Evolutionary conservation across 1,284 basidiomycete genomes (phyloP).

Genomic region (Cystobasidiaceae sp.): DNA sequence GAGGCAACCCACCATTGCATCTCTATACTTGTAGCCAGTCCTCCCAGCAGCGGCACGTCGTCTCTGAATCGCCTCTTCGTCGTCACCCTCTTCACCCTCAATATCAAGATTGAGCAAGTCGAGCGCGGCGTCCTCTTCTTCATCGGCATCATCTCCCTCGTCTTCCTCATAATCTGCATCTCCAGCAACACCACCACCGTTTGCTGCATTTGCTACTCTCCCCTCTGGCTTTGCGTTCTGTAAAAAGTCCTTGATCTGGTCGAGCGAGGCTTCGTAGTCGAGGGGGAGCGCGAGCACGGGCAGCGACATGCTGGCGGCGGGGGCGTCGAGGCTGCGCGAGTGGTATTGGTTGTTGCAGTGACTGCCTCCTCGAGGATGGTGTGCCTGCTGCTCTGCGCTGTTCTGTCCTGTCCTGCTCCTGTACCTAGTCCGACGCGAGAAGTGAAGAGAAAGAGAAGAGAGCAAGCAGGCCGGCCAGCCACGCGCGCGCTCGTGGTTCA

Average conservation of each 20-base stretch:
- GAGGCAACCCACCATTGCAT: constrained; percentile 64
- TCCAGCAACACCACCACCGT: constrained; percentile 32
- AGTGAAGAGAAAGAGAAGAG: no score
- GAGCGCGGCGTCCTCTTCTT: constrained; percentile 55
- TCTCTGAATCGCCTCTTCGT: constrained; percentile 53
- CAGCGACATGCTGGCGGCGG: constrained; percentile 43
- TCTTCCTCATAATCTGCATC: constrained; percentile 58
- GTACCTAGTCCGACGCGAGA: no score
- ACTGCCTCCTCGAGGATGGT: no score
- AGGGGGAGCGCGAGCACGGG: constrained; percentile 54
- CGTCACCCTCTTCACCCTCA: constrained; percentile 57
- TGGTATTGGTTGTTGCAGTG: constrained; percentile 31
- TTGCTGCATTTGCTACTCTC: constrained; percentile 10
- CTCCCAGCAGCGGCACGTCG: constrained; percentile 49
- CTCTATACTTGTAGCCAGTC: constrained; percentile 63
- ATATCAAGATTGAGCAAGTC: constrained; percentile 44
- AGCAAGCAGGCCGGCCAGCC: no score
- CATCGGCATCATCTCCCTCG: constrained; percentile 63
- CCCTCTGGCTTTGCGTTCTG: constrained; percentile 53
- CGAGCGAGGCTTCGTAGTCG: constrained; percentile 51
- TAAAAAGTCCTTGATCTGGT: constrained; percentile 64
- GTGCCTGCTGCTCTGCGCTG: not conserved
- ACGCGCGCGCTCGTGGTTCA: no score
- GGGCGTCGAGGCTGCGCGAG: not conserved
- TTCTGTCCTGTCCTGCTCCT: no score